A percentile compares a stretch with the other conserved stretches of the same genome.
These are phyloP conservation scores for Helianthus tuberosus DNA, from an alignment of 129 eudicot species.

Conservation along the genomic window DNA sequence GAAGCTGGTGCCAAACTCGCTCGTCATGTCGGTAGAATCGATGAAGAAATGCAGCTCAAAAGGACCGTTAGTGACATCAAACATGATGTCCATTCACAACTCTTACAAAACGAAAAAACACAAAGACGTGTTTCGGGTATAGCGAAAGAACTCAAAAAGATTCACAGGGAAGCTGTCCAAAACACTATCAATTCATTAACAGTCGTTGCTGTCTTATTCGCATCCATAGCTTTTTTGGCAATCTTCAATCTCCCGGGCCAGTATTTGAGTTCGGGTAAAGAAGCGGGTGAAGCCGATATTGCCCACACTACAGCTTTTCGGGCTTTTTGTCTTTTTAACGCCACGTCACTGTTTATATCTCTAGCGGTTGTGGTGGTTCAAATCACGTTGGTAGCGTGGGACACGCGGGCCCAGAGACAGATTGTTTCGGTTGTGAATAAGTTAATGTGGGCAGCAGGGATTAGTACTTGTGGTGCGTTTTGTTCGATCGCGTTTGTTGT, in stretches of 20 bases:
- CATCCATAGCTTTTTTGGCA: conserved; percentile 93
- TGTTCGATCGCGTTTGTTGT: conserved; percentile 82
- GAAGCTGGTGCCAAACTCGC: conserved; percentile 90
- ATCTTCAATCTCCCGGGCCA: conserved; percentile 87
- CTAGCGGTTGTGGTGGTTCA: conserved; percentile 94
- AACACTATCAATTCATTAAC: conserved; percentile 91
- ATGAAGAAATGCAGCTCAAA: conserved; percentile 78
- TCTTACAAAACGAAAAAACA: conserved; percentile 87
- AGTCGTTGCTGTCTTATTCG: conserved; percentile 85
- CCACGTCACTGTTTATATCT: conserved; percentile 81
- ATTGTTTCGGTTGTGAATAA: conserved; percentile 85
- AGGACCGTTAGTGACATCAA: conserved; percentile 88
- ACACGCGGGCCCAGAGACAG: conserved; percentile 83
- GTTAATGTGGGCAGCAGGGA: conserved; percentile 95
- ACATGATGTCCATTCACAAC: conserved; percentile 94
- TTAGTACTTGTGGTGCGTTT: conserved; percentile 96
- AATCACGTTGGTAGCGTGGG: conserved; percentile 92
- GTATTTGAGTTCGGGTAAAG: conserved; percentile 40
- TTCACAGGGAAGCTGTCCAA: conserved; percentile 92
- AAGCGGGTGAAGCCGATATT: conserved; percentile 62
- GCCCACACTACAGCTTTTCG: conserved; percentile 66
- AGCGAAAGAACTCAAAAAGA: conserved; percentile 81
- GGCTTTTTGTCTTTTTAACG: conserved; percentile 70
- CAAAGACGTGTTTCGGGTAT: conserved; percentile 89
- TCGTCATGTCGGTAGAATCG: conserved; percentile 66